Conservation (phyloP, 306 rosid genomes). For the Trifolium pratense region DNA sequence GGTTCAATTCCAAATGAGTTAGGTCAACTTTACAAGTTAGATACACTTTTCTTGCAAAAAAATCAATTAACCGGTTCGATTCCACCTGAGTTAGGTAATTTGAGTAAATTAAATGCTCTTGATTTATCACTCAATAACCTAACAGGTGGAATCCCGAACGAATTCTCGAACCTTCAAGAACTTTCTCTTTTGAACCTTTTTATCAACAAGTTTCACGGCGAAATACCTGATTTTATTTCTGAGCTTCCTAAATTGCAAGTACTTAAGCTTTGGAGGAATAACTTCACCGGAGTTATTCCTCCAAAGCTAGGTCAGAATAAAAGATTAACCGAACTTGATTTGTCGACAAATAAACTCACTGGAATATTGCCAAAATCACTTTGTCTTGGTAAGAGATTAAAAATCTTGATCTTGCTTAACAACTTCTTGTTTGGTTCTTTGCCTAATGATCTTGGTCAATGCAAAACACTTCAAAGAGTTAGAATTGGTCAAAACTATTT, state of each 20-base stretch:
- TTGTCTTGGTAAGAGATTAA: constrained; percentile 59
- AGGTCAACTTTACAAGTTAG: constrained; percentile 63
- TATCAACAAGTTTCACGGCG: constrained; percentile 82
- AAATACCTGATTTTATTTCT: constrained; percentile 64
- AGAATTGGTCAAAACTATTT: constrained; percentile 83
- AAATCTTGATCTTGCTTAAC: constrained; percentile 61
- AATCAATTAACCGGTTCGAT: constrained; percentile 70
- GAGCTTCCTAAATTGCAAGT: constrained; percentile 69
- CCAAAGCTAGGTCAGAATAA: constrained; percentile 72
- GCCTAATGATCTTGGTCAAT: constrained; percentile 73
- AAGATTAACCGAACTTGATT: constrained; percentile 60
- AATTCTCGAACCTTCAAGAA: constrained; percentile 60
- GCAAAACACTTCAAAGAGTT: constrained; percentile 65
- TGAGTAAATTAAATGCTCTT: constrained; percentile 63
- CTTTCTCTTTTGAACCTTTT: constrained; percentile 71
- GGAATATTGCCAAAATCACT: constrained; percentile 61
- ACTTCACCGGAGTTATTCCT: constrained; percentile 85
- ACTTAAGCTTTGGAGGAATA: constrained; percentile 80
- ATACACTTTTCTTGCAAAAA: constrained; percentile 79
- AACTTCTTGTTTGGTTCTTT: constrained; percentile 77
- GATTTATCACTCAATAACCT: constrained; percentile 80
- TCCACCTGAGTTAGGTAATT: constrained; percentile 70
- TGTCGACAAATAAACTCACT: constrained; percentile 86
- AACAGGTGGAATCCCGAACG: constrained; percentile 70
- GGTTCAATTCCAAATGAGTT: constrained; percentile 79